These are phyloP conservation scores for Penicillium cataractarum DNA, from an alignment of 495 filamentous ascomycete species.

Conservation along the genomic window DNA sequence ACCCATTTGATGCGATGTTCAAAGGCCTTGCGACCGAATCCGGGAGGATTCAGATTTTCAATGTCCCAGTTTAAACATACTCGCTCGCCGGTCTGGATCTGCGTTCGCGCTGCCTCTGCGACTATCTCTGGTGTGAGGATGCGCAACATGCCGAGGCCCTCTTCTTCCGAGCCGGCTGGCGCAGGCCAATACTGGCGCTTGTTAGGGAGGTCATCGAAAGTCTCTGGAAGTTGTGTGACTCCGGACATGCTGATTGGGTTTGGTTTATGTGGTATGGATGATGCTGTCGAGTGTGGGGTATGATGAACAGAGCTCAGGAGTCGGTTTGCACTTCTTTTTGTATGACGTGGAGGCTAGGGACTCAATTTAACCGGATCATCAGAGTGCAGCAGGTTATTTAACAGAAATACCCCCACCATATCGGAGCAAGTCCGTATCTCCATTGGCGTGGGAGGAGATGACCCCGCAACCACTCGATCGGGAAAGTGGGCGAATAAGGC, in stretches of 20 bases:
- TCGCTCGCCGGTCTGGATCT: slow-evolving; percentile 53
- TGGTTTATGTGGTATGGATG: neutral
- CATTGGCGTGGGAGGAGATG: slow-evolving; percentile 4
- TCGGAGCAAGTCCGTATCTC: slow-evolving; percentile 6
- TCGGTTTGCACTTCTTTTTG: neutral
- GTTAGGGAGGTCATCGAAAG: slow-evolving; percentile 53
- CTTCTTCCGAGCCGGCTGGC: slow-evolving; percentile 45
- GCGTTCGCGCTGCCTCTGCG: slow-evolving; percentile 46
- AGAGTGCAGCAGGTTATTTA: neutral
- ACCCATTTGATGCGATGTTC: slow-evolving; percentile 60
- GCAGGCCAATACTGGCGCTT: slow-evolving; percentile 54
- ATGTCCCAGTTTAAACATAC: slow-evolving; percentile 57
- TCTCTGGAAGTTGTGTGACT: slow-evolving; percentile 36
- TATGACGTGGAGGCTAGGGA: neutral
- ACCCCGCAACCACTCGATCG: slow-evolving; percentile 4
- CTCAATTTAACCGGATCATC: neutral
- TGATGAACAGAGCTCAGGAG: neutral
- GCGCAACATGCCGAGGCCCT: slow-evolving; percentile 57
- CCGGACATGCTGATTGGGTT: slow-evolving; percentile 24
- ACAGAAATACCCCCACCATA: slow-evolving; percentile 1
- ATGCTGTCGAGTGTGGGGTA: slow-evolving; percentile 1
- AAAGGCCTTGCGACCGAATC: slow-evolving; percentile 59
- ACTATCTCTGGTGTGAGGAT: slow-evolving; percentile 55
- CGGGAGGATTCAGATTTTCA: slow-evolving; percentile 52
- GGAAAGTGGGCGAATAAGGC: neutral